These are phyloP conservation scores for Bombardia bombarda DNA, from an alignment of 495 filamentous ascomycete species.

Conservation along the genomic window DNA sequence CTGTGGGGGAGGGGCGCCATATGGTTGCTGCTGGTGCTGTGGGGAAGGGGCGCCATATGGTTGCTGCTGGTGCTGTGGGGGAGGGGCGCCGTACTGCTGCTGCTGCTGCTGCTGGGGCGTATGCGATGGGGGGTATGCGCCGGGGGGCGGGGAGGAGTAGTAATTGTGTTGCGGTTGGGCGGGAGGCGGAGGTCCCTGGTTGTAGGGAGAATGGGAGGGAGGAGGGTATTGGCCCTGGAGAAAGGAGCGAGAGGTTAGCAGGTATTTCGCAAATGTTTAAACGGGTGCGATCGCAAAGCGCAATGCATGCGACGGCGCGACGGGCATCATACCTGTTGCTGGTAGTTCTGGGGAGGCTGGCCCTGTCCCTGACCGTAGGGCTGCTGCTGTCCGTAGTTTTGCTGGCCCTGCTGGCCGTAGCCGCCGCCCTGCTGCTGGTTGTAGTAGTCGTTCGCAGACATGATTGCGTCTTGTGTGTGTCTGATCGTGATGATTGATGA, in stretches of 20 bases:
- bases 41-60: neutral
- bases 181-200: neutral
- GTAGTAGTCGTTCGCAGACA: slow-evolving; percentile 2
- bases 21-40: neutral
- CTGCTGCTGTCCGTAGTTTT: neutral
- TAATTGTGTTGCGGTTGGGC: too few species aligned
- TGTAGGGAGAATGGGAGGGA: neutral
- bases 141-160: neutral
- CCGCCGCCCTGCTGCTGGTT: neutral
- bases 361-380: neutral
- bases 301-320: neutral
- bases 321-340: neutral
- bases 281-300: neutral
- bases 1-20: too few species aligned
- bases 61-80: neutral
- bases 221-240: neutral
- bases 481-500: too few species aligned
- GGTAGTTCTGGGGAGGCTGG: slow-evolving; percentile 1
- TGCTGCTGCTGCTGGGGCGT: neutral
- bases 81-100: neutral
- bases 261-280: neutral
- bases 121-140: too few species aligned
- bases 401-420: slow-evolving; percentile 1
- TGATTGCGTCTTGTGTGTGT: too few species aligned
- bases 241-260: neutral